These are phyloP conservation scores for Pythium coloratum DNA, from an alignment of 352 stramenopile genomes.

Conservation along the genomic window DNA sequence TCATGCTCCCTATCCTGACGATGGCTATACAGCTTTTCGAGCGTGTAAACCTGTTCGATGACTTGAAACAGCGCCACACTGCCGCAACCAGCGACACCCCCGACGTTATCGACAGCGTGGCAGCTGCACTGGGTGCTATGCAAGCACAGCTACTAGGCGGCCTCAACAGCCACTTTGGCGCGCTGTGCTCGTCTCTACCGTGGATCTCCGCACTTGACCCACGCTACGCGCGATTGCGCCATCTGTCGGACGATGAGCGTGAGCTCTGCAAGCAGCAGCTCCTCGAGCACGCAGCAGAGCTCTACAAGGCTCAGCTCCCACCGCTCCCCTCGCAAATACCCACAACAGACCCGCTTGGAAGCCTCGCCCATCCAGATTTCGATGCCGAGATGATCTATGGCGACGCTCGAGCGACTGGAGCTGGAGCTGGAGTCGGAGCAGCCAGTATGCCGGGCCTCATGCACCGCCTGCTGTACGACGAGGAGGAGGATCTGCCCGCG, in stretches of 20 bases:
- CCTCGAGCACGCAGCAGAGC: conserved; percentile 21
- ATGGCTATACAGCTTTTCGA: conserved; percentile 38
- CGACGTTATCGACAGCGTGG: not conserved
- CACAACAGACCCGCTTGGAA: conserved; percentile 21
- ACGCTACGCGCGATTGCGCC: conserved; percentile 42
- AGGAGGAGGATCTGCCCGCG: conserved; percentile 41
- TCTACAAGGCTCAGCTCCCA: conserved; percentile 33
- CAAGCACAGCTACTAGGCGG: conserved; percentile 13
- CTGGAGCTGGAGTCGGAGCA: not conserved
- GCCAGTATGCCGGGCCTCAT: conserved; percentile 39
- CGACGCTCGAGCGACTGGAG: conserved; percentile 6
- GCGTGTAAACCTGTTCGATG: conserved; percentile 31
- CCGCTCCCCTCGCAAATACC: conserved; percentile 5
- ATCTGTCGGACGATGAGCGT: conserved; percentile 41
- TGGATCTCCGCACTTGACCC: conserved; percentile 53
- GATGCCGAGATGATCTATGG: conserved; percentile 39
- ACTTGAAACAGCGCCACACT: conserved; percentile 22
- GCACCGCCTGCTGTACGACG: conserved; percentile 52
- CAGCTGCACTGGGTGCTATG: conserved; percentile 19
- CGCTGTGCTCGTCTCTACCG: conserved; percentile 23
- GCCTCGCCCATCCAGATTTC: conserved; percentile 26
- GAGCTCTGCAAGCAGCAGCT: conserved; percentile 28
- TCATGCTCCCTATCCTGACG: conserved; percentile 38
- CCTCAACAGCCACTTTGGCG: conserved; percentile 19
- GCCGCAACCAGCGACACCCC: not conserved